Base-by-base conservation (phyloP, 768 basidiomycete genomes). In the Leucosporidium creatinivorum region DNA sequence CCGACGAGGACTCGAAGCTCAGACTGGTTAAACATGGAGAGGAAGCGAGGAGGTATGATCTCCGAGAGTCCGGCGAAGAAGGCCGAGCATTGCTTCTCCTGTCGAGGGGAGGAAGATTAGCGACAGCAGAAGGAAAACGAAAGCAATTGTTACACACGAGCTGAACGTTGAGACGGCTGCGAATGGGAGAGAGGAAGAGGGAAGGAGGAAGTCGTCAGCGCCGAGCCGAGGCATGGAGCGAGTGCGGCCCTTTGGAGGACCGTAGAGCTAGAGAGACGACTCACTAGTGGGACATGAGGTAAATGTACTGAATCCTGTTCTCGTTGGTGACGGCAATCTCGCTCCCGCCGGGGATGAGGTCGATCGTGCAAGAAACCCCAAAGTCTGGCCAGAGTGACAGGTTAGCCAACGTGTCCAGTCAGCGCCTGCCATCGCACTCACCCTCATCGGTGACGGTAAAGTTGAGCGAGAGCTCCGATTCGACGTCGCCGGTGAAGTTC, bases 21-120 rank as follows among this genome's bases (percentile, higher is more conserved):
- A 76, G 91, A 89, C 72, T 94, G 93, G 77, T 97, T 94, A 80
- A 98, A 99, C 90, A 98, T 93, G 85, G 87, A 81, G 26, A 94
- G 82, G 90, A 89, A 97, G 74, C 89, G 89, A 0, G 85, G 85
- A 68, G 94, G 88, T 75, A 98, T 89, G 79, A 98, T 89, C 70
- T 93, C 91, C 21, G 87, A 87, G 54, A 99, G 80, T 1, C 96
- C 96, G 63, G 91, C 86, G 71, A 97, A 96, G 81, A 99, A 81
- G 1, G 81, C 81, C 48, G 76, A 70, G 56, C 77, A 79, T 49
- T 76, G 73, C 50, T 28, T 10, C 10, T 31, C 51, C 23, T 26
- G 39, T 44, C 15, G 39, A 44, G 8, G 39, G 10, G 39, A 44
- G 2, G 33, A 33, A 1, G 18, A 44, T 31, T 8, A 91, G 3